Evolutionary conservation across 169 alveolate species (phyloP), one percentile per base, ranked within the genome.

Genomic region (Plasmodium inui): DNA sequence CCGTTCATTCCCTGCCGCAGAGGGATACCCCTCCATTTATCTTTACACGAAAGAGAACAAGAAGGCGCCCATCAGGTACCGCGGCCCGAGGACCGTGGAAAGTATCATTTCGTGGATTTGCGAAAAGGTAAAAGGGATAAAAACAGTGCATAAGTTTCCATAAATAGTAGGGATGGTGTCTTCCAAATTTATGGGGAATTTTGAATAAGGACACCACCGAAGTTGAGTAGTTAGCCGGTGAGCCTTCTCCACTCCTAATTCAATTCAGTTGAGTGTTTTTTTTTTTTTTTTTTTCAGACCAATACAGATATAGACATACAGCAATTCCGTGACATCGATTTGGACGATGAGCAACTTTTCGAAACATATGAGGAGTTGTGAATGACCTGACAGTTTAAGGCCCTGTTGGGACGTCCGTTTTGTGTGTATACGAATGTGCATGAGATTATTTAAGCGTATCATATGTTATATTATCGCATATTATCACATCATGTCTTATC

Each of bases 11-110:
- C 37, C 34, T 22, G 10, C 72, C 9, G 12, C 26, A 91, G 95
- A 82, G n/a, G 97, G 96, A 22, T 95, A 88, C 72, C 97, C 97
- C n/a, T 71, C 97, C 53, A 74, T 95, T 41, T 72, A 89, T n/a
- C 74, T 95, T 8, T 95, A 84, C 86, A 67, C 53, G 57, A 91
- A 92, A 34, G 61, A 73, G 1, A 70, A 78, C 30, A 91, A 91
- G 57, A 44, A 41, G 26, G 78, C 19, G 17, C 95, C 95, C 22
- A 82, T 91, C n/a, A 67, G 22, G 22, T 91, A 91, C 32, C 1
- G 10, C n/a, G 95, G 80, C 10, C 72, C 39, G 19, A 91, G 92
- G 53, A 80, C 95, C 28, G 91, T 81, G 12, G 67, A 91, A 76
- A 55, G 37, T 6, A 71, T 91, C 28, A 46, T 91, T 34, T 41